Evolutionary conservation across 495 filamentous ascomycete genomes (phyloP).

Genomic region (Cercophora sp.): DNA sequence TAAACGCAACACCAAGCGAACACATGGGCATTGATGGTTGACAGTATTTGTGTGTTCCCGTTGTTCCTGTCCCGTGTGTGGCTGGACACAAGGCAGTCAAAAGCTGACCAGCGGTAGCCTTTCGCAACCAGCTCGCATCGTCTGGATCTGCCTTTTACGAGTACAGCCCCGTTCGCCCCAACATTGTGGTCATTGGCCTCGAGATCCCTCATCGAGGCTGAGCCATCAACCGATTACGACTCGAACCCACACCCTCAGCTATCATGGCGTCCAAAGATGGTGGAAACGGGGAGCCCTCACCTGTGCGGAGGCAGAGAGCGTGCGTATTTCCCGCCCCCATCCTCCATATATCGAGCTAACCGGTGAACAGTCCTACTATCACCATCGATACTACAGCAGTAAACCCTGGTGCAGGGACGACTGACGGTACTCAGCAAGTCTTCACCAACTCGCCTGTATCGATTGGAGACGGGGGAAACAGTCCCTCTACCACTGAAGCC

Average conservation of each 20-base stretch:
- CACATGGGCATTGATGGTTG: no score
- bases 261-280: constrained; percentile 20
- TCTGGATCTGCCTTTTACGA: background rate
- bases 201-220: no score
- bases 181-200: constrained; percentile 11
- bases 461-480: constrained; percentile 42
- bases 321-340: constrained; percentile 16
- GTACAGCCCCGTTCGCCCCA: constrained; percentile 4
- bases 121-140: background rate
- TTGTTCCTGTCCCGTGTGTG: no score
- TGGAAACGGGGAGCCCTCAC: constrained; percentile 16
- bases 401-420: constrained; percentile 30
- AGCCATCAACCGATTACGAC: constrained; percentile 18
- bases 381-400: constrained; percentile 74
- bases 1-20: no score
- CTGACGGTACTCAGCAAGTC: constrained; percentile 10
- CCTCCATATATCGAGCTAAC: constrained; percentile 12
- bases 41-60: no score
- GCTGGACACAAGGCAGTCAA: no score
- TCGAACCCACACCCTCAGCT: constrained; percentile 20
- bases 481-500: constrained; percentile 40
- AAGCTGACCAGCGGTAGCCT: no score
- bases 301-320: constrained; percentile 26
- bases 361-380: constrained; percentile 55
- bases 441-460: constrained; percentile 41